Evolutionary conservation across 495 filamentous ascomycete species (phyloP), one percentile per base, ranked within the genome.

Genomic region (Lentithecium fluviatile): DNA sequence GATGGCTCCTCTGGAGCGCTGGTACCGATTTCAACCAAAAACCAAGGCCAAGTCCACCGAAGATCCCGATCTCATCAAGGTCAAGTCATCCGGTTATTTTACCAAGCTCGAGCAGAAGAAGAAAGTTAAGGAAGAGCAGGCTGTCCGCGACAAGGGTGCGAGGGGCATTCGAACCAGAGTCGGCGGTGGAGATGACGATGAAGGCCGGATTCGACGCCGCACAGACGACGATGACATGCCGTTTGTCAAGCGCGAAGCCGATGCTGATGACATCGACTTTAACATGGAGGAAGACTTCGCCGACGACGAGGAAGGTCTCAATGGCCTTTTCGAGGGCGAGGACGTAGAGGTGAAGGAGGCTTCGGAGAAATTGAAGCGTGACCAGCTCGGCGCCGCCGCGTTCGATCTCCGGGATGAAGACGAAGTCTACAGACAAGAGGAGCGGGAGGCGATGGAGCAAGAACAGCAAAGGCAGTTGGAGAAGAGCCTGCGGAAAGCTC

Each of bases 1-100:
- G 36, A 89, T 97, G 87, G 79, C 94, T 20, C 95, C 95, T 0
- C 73, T 95, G 10, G 91, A 97, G 66, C 94, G 95, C 67, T 97
- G 88, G 87, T 98, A 98, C 76, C 88, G 87, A 52, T 97, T 98
- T 67, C 88, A 77, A 20, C 81, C 85, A 54, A 95, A 92, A 71
- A 88, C 85, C 45, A 84, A 88, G 49, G 92, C 95, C 74, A 89
- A 91, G 73, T 81, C 82, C 1, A 76, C 92, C 71, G 86, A 83
- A 51, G 78, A 83, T 36, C 89, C 93, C 86, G 80, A 82, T 25
- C 87, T 87, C 75, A 80, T 81, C 24, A 86, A 86, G 74, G 76
- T 80, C 23, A 86, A 84, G 69, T 82, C 85, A 58, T 84, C 87
- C 34, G 79, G 87, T 53, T 96, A 90, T 88, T 83, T 91, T 60